Evolutionary conservation across 192 early-diverging fungal genomes (phyloP), one percentile per base, ranked within the genome.

Genomic region (Coemansia umbellata): DNA sequence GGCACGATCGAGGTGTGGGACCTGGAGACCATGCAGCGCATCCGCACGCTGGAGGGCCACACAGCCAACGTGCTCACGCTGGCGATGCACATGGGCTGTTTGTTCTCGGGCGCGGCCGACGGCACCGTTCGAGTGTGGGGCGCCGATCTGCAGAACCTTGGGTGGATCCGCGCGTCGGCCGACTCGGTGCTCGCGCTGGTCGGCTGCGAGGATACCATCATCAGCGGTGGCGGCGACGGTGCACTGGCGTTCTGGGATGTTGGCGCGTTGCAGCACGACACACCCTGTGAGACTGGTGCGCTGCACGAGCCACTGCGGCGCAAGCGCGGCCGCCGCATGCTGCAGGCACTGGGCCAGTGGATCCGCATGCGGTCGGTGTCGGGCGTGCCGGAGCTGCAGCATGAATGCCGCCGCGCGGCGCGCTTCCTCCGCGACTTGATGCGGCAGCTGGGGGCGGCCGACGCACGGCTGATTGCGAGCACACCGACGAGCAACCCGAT

Each of bases 1-100:
- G 88, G 88, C 51, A 74, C 69, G 30, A 81, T 90, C 44, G 78
- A 83, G 63, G 84, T 89, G 15, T 90, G 86, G 78, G 88, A 90
- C 52, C 55, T 90, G 8, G 88, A 90, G 59, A 90, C 88, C 1
- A 69, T 58, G 42, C 79, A 83, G 49, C 45, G 73, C 27, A 76
- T 80, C n/a, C 58, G 65, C 42, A 53, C 37, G 31, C 59, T 78
- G 27, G 1, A 44, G 9, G 57, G 61, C 11, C 58, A 43, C 31
- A 24, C 62, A 66, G 81, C 78, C 51, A 85, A 87, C 65, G 84
- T 87, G 14, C 63, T 84, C 15, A 66, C 85, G 7, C 71, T 90
- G 37, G 53, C 55, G 3, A 44, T 82, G 13, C 43, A 61, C 45
- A 55, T 51, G 22, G 58, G 63, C 18, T 66, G 77, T 30, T 60